A percentile compares a stretch with the other conserved stretches of the same genome.
Evolutionary conservation across 495 filamentous ascomycete species (phyloP).

Genomic region (Podospora conica): DNA sequence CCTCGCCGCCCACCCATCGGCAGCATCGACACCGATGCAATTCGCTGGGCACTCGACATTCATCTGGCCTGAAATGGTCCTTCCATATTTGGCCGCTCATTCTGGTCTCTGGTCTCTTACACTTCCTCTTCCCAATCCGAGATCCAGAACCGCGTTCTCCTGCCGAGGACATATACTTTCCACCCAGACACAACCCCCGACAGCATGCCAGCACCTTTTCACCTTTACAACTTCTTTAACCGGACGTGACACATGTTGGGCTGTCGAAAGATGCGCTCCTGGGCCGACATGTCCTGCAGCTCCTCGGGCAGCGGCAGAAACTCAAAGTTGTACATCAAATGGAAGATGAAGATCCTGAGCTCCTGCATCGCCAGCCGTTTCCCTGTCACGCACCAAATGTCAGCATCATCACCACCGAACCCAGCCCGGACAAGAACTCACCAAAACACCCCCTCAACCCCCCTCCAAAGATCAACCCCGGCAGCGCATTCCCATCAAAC

Average conservation of each 20-base stretch:
- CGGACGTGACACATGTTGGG: slow-evolving; percentile 8
- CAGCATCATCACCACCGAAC: not conserved
- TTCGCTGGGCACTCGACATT: too few relatives aligned
- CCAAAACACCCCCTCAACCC: slow-evolving; percentile 24
- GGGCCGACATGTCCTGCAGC: slow-evolving; percentile 3
- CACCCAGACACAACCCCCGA: not conserved
- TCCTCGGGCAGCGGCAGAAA: slow-evolving; percentile 25
- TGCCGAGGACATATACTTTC: not conserved
- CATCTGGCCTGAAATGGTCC: not conserved
- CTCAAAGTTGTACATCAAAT: slow-evolving; percentile 24
- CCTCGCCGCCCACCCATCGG: too few relatives aligned
- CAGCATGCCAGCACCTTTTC: too few relatives aligned
- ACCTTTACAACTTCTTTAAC: not conserved
- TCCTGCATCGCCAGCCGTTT: slow-evolving; percentile 23
- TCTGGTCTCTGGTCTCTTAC: not conserved
- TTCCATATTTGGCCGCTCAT: not conserved
- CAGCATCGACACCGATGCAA: too few relatives aligned
- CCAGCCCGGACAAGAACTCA: slow-evolving; percentile 6
- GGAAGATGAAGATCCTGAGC: slow-evolving; percentile 23
- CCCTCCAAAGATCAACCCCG: slow-evolving; percentile 20
- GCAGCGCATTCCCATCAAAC: slow-evolving; percentile 23
- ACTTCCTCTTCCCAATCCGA: not conserved
- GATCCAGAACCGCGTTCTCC: not conserved
- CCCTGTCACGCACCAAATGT: slow-evolving; percentile 9
- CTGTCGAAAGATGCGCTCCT: slow-evolving; percentile 9